These are phyloP conservation scores for Melianthus villosus DNA, from an alignment of 441 rosid genomes.

Conservation along the genomic window DNA sequence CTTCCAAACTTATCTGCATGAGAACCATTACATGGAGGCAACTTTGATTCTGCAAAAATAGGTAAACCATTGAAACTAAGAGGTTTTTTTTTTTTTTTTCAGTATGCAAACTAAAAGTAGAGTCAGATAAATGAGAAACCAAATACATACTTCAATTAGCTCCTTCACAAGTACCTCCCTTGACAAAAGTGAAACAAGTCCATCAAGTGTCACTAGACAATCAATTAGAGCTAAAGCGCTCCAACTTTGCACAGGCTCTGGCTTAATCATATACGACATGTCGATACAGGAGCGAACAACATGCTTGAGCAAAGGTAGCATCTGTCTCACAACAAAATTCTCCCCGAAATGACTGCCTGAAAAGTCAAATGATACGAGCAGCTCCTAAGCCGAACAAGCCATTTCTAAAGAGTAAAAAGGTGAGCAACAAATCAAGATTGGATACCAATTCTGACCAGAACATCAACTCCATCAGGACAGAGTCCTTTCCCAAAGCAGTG, in stretches of 20 bases:
- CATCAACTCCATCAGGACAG: conserved; percentile 79
- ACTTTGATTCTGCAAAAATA: conserved; percentile 39
- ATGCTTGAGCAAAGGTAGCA: conserved; percentile 77
- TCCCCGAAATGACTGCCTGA: conserved; percentile 81
- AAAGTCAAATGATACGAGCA: conserved; percentile 15
- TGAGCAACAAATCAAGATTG: conserved; percentile 21
- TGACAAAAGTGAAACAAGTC: conserved; percentile 52
- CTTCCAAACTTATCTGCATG: conserved; percentile 53
- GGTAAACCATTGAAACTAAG: conserved; percentile 7
- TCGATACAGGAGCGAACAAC: conserved; percentile 46
- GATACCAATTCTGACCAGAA: conserved; percentile 84
- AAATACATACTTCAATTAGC: conserved; percentile 52
- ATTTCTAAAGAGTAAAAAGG: conserved; percentile 11
- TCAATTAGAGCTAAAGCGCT: conserved; percentile 60
- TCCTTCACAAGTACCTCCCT: conserved; percentile 57
- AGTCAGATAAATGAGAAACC: conserved; percentile 7
- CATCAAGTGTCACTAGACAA: conserved; percentile 63
- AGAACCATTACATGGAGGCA: conserved; percentile 57
- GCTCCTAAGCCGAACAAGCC: conserved; percentile 12
- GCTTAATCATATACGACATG: conserved; percentile 43
- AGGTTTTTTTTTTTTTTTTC: too few relatives aligned
- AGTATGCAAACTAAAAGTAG: conserved; percentile 7
- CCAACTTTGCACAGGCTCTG: conserved; percentile 88
- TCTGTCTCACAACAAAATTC: conserved; percentile 52
- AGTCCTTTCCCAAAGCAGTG: conserved; percentile 89